Evolutionary conservation across 345 rosid species (phyloP).

Genomic region (Melastoma malabathricum): DNA sequence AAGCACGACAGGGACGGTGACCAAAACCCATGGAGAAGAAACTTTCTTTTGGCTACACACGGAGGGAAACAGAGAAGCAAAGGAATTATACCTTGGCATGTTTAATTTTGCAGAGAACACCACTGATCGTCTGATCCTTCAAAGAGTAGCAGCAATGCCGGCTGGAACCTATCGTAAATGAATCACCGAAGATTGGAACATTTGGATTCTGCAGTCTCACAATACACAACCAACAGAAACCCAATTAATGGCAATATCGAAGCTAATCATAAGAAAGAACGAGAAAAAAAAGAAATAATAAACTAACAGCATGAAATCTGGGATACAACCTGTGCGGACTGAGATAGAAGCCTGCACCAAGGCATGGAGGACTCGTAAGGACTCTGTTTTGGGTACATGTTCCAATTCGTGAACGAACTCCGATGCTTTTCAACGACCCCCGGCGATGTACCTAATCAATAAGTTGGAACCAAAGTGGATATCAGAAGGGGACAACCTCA

Average conservation of each 20-base stretch:
- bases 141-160: constrained; percentile 35
- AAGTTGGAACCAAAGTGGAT: too few species aligned
- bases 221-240: background rate
- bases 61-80: background rate
- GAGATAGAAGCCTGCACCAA: constrained; percentile 71
- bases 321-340: constrained; percentile 48
- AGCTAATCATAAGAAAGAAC: background rate
- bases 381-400: constrained; percentile 29
- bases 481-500: too few species aligned
- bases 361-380: constrained; percentile 30
- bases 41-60: too few species aligned
- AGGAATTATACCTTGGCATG: constrained; percentile 39
- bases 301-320: background rate
- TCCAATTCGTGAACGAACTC: constrained; percentile 35
- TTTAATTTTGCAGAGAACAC: constrained; percentile 45
- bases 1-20: too few species aligned
- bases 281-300: background rate
- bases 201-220: constrained; percentile 41
- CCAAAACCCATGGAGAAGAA: too few species aligned
- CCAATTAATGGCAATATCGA: background rate
- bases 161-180: constrained; percentile 50
- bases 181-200: constrained; percentile 22
- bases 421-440: constrained; percentile 35
- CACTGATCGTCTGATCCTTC: constrained; percentile 36
- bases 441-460: constrained; percentile 40